Base-by-base conservation (phyloP, 2,329 filamentous ascomycete genomes). In the Cladophialophora chaetospira region DNA sequence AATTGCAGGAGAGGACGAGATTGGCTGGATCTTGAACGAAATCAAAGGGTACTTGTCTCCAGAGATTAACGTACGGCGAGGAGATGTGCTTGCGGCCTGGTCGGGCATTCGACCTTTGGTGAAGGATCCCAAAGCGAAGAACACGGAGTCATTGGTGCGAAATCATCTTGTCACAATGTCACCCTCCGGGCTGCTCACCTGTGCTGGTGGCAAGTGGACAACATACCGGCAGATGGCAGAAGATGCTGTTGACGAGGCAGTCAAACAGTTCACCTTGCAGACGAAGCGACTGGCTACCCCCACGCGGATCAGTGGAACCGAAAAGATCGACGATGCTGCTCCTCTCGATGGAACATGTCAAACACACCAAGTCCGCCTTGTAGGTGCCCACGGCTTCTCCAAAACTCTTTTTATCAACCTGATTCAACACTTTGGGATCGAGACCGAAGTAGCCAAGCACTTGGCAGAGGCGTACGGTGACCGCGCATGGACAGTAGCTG, bases 171-270 rank as follows among this genome's bases (percentile, higher is more conserved):
- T 95, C 65, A 87, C 90, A 58, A 81, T 89, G 47, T 93, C 89
- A n/a, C 73, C 82, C 1, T 90, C 88, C 5, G 91, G 91, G 9
- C 81, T 95, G 17, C 76, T 96, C 63, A 96, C 91, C 29, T 92
- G 89, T 68, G 89, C 89, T 25, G 91, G 91, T 65, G 91, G 91
- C 45, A 95, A 96, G 75, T 95, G 91, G 91, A 95, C 91, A 2
- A 95, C 91, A 1, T 95, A 95, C 75, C 87, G 91, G 55, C 89
- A 95, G 73, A 95, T 96, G 91, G 89, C 90, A 19, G 89, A 96
- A 73, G 89, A 95, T 70, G 88, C 88, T 42, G 89, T 96, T 40
- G 89, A 95, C 67, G 88, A 90, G 8, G 61, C 64, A 26, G 63
- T 67, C 57, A 65, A 60, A 21, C 55, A 61, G 33, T 67, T 67